Base-by-base conservation (phyloP, 495 filamentous ascomycete species). In the Podospora conica region DNA sequence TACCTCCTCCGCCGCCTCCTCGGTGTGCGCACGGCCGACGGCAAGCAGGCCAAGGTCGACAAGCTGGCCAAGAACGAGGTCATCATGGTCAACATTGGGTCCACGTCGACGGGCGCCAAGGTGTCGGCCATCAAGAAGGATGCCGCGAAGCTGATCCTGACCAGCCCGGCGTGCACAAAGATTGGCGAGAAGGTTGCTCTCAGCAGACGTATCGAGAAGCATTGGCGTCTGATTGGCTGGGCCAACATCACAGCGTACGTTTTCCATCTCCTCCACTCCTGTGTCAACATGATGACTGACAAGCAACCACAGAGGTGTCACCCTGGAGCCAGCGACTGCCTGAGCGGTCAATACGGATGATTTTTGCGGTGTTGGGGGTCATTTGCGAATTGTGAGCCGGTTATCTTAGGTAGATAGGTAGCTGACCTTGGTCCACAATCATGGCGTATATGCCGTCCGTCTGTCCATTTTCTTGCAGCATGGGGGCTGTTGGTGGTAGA, bases 1-100 rank as follows among this genome's bases (percentile, higher is more conserved):
- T 97, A 97, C 85, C 83, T 98, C 66, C 86, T 98, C 31, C 90
- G 94, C 67, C 86, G 95, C 68, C 85, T 98, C 55, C 85, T 98
- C 62, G 95, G 95, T 87, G 96, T 98, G 66, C 93, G 96, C 81
- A 96, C 94, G 25, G 92, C 96, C 63, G 95, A 98, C 71, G 95
- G 95, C 72, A 98, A 98, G 85, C 96, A 98, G 79, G 93, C 92
- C 67, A 98, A 98, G 89, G 95, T 98, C 66, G 92, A 91, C 64
- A 98, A 98, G 82, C 83, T 98, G 55, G 81, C 92, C 54, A 98
- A 98, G 88, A 96, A 96, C 75, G 95, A 98, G 78, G 92, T 98
- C 71, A 90, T 94, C 72, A 97, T 98, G 94, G 95, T 98, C 65
- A 98, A 98, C 83, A 97, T 98, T 74, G 95, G 95, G 64, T 96